Conservation (phyloP, 1,284 basidiomycete species). For the Porogramme epimiltina region DNA sequence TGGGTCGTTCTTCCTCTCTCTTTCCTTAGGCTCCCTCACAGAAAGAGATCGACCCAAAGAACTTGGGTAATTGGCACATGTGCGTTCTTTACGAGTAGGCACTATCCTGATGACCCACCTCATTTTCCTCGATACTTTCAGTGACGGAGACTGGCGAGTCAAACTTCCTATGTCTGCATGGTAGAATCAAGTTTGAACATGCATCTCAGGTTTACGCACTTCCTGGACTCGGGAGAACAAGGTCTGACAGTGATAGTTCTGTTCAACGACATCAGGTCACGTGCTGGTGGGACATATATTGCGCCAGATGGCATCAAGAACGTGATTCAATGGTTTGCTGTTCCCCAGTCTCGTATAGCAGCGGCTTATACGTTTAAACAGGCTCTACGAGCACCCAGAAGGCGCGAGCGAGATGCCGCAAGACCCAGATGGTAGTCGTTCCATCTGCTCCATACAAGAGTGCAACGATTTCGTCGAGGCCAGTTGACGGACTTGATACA, state of each 20-base stretch:
- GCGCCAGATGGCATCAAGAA: constrained; percentile 37
- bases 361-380: constrained; percentile 3
- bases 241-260: constrained; percentile 37
- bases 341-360: neutral
- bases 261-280: constrained; percentile 36
- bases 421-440: constrained; percentile 31
- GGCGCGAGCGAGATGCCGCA: constrained; percentile 25
- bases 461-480: constrained; percentile 36
- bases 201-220: constrained; percentile 32
- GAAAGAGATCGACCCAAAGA: constrained; percentile 30
- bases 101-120: neutral
- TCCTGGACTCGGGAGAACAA: constrained; percentile 41
- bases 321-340: constrained; percentile 23
- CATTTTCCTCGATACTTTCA: constrained; percentile 1
- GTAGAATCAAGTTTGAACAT: neutral
- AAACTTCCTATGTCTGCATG: neutral
- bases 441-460: constrained; percentile 27
- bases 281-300: constrained; percentile 38
- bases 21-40: neutral
- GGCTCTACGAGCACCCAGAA: constrained; percentile 33
- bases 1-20: neutral
- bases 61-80: constrained; percentile 40
- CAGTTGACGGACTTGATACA: neutral
- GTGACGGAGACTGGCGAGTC: constrained; percentile 35
- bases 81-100: constrained; percentile 9